phyloP scores from a whole-genome alignment of 1,139 yeast genomes.

The Candida sp. region DNA sequence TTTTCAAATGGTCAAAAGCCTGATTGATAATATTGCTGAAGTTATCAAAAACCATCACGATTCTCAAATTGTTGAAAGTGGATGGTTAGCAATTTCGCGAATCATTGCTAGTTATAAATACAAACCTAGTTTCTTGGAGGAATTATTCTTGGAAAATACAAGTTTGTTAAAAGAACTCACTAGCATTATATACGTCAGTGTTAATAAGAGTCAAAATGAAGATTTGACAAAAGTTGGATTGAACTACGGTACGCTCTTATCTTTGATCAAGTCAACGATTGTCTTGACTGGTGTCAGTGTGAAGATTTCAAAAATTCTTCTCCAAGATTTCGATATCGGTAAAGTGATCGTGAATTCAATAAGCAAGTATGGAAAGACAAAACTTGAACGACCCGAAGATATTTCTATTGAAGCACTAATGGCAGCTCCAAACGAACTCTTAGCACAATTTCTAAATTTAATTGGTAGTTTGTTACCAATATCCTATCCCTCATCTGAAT shows the following conservation, averaged over 20 bases:
- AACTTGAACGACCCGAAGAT: constrained; percentile 5
- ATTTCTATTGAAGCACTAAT: constrained; percentile 60
- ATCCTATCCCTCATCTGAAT: constrained; percentile 21
- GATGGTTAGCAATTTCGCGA: constrained; percentile 66
- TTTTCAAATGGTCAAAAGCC: constrained; percentile 48
- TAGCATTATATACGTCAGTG: constrained; percentile 24
- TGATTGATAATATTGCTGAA: constrained; percentile 60
- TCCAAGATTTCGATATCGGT: constrained; percentile 40
- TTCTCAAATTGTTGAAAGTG: constrained; percentile 60
- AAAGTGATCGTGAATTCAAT: constrained; percentile 43
- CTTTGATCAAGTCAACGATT: constrained; percentile 41
- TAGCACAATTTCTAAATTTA: constrained; percentile 53
- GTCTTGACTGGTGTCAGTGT: constrained; percentile 37
- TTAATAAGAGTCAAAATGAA: constrained; percentile 22
- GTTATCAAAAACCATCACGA: constrained; percentile 63
- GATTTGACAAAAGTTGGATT: constrained; percentile 19
- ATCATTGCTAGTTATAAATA: constrained; percentile 53
- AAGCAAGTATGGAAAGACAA: constrained; percentile 29
- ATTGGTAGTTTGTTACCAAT: constrained; percentile 59
- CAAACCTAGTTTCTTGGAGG: constrained; percentile 43
- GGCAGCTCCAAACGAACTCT: constrained; percentile 68
- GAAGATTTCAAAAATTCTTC: constrained; percentile 34
- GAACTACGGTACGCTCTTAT: constrained; percentile 29
- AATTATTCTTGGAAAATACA: constrained; percentile 32
- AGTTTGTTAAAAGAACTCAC: constrained; percentile 24